Base-by-base conservation (phyloP, 768 basidiomycete genomes). In the Suillus hirtellus region DNA sequence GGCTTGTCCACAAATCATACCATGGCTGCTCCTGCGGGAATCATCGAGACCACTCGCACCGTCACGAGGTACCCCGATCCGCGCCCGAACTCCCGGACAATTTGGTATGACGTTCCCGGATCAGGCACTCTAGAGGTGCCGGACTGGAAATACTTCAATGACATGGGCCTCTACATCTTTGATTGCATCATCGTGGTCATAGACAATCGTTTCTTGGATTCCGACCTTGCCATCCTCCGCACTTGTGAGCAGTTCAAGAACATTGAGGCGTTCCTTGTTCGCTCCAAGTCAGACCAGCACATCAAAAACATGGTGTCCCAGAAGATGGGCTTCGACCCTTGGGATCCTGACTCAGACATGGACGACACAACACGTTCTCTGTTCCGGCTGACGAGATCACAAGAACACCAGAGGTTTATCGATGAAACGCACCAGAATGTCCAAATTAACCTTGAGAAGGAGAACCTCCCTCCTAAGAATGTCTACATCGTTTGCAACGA, bases 401-500 rank as follows among this genome's bases (percentile, higher is more conserved):
- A 59, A 19, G 68, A 68, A 15, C 65, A 64, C 1, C 46, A 52
- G 42, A 50, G 68, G 21, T 71, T 68, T 40, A 65, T 71, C n/a
- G 53, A 64, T 37, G 60, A 67, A 38, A 71, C 70, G 2, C 40
- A 60, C 5, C 24, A 59, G 46, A 68, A 47, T 56, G 56, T 71
- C 7, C 56, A 60, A 54, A 42, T 19, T 27, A 61, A 64, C 60
- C 59, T 71, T 34, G 37, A 53, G 38, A 31, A 31, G 31, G 31
- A 6, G 2, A 59, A 63, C 21, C 59, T 71, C 15, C 65, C 63
- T 8, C 54, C 64, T 10, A 62, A 66, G 43, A 70, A 63, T 35
- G 69, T 65, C 1, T 70, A 70, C 34, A 59, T 70, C 21, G 66
- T 70, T 19, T 67, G 64, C 43, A 59, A 50, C 44, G 47, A 54